phyloP scores from a whole-genome alignment of 495 filamentous ascomycete genomes.

The Penicillium angulare region DNA sequence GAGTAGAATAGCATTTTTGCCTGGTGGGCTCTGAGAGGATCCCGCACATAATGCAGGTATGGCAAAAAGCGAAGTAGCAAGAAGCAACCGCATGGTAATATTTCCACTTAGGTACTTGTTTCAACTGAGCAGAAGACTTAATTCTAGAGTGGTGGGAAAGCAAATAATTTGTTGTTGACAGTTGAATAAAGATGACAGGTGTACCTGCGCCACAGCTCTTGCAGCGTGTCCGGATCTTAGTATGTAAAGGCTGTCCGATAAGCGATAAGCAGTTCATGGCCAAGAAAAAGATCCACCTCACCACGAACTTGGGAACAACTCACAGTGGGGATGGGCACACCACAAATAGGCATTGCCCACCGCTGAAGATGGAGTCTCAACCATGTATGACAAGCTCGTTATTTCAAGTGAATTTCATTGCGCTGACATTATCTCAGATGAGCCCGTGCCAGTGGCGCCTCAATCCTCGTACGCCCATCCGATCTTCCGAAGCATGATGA shows the following conservation, averaged over 20 bases:
- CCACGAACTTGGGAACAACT: slow-evolving; percentile 15
- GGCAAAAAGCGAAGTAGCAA: slow-evolving; percentile 12
- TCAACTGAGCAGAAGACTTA: no score
- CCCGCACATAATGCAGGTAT: slow-evolving; percentile 21
- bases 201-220: no score
- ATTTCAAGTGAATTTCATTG: not conserved
- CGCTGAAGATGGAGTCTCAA: slow-evolving; percentile 40
- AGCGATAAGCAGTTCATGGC: slow-evolving; percentile 21
- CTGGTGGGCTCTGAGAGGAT: slow-evolving; percentile 34
- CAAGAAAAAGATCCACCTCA: slow-evolving; percentile 18
- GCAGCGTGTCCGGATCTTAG: no score
- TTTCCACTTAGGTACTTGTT: not conserved
- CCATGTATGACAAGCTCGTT: slow-evolving; percentile 19
- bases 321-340: slow-evolving; percentile 24
- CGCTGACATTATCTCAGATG: slow-evolving; percentile 27
- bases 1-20: slow-evolving; percentile 65
- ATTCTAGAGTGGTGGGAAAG: no score
- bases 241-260: not conserved
- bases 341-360: slow-evolving; percentile 22
- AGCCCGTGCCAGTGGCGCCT: slow-evolving; percentile 33
- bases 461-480: slow-evolving; percentile 47
- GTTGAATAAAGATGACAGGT: no score
- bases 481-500: slow-evolving; percentile 2
- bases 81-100: not conserved
- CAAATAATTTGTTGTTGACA: no score